Conservation (phyloP, 768 basidiomycete species). For the Pholiota conissans region DNA sequence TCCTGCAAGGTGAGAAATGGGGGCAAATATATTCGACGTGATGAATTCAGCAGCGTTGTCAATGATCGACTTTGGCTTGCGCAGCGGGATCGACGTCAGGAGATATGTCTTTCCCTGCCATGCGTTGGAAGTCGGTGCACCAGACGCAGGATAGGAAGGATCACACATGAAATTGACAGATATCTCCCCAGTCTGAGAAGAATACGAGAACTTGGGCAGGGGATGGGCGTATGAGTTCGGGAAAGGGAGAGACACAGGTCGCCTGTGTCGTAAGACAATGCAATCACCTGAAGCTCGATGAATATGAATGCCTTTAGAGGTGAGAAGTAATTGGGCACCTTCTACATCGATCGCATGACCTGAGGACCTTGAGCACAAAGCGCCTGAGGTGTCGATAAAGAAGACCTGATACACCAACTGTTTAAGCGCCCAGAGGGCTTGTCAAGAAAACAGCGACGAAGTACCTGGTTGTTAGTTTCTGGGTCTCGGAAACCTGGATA, state of each 20-base stretch:
- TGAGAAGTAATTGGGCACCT: slow-evolving; percentile 36
- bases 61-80: slow-evolving; percentile 66
- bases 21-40: slow-evolving; percentile 56
- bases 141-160: slow-evolving; percentile 56
- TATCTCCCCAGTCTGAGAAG: slow-evolving; percentile 55
- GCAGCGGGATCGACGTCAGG: slow-evolving; percentile 64
- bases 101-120: slow-evolving; percentile 66
- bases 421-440: slow-evolving; percentile 1
- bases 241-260: slow-evolving; percentile 74
- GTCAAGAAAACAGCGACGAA: slow-evolving; percentile 3
- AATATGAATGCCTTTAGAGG: background rate
- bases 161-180: slow-evolving; percentile 59
- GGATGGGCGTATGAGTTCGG: slow-evolving; percentile 80
- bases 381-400: slow-evolving; percentile 78
- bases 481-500: slow-evolving; percentile 63
- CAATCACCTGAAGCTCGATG: slow-evolving; percentile 45
- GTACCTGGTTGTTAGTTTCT: slow-evolving; percentile 72
- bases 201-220: slow-evolving; percentile 68
- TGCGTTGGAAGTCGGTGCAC: slow-evolving; percentile 32
- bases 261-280: slow-evolving; percentile 73
- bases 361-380: slow-evolving; percentile 73
- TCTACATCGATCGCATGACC: slow-evolving; percentile 85
- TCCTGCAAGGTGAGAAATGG: slow-evolving; percentile 55
- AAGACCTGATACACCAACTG: slow-evolving; percentile 55
- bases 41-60: slow-evolving; percentile 72